phyloP scores from a whole-genome alignment of 768 basidiomycete species.

The Trametes elegans region DNA sequence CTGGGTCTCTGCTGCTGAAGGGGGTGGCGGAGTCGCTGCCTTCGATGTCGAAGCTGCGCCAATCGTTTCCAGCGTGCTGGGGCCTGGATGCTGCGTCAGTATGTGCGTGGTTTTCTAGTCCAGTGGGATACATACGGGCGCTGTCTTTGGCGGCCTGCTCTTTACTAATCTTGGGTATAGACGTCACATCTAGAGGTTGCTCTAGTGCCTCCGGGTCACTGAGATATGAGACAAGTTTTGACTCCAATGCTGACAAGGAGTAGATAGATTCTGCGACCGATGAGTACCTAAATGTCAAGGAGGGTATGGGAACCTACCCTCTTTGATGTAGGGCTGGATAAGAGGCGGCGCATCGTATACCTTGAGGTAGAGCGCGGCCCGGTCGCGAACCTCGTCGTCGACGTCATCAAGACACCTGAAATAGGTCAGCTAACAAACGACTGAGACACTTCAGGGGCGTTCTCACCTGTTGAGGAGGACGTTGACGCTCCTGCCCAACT shows the following conservation, averaged over 20 bases:
- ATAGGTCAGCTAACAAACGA: constrained; percentile 3
- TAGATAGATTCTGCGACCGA: constrained; percentile 78
- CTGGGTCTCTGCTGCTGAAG: constrained; percentile 84
- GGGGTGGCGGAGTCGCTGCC: constrained; percentile 63
- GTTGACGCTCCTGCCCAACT: constrained; percentile 80
- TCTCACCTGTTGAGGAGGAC: constrained; percentile 82
- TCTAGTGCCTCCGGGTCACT: constrained; percentile 70
- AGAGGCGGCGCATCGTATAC: constrained; percentile 76
- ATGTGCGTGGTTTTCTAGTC: background rate
- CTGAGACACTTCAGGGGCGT: background rate
- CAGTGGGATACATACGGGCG: constrained; percentile 63
- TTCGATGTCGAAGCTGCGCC: constrained; percentile 65
- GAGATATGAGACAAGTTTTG: constrained; percentile 91
- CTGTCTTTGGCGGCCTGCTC: constrained; percentile 87
- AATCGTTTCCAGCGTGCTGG: constrained; percentile 84
- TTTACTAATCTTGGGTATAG: constrained; percentile 92
- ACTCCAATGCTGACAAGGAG: constrained; percentile 85
- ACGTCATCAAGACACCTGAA: constrained; percentile 93
- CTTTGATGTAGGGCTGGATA: constrained; percentile 86
- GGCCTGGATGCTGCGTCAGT: constrained; percentile 45
- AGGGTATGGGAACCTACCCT: constrained; percentile 55
- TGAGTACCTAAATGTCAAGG: background rate
- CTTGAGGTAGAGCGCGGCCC: constrained; percentile 92
- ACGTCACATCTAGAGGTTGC: constrained; percentile 80
- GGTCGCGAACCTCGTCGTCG: constrained; percentile 97